Evolutionary conservation across 192 early-diverging fungal genomes (phyloP).

Genomic region (Coemansia sp.): DNA sequence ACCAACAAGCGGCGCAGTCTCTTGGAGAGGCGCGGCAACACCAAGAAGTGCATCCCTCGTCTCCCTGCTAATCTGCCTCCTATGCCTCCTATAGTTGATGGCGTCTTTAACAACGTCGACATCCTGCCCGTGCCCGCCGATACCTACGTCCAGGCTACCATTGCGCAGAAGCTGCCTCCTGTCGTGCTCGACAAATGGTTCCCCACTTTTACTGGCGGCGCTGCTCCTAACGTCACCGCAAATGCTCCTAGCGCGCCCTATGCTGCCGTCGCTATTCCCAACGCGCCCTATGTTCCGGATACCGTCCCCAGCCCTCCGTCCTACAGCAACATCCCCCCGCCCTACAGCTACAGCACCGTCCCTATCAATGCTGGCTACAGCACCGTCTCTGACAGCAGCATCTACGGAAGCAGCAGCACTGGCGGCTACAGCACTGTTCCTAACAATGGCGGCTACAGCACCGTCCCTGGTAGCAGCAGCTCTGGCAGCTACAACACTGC

Average conservation of each 20-base stretch:
- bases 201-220: conserved; percentile 18
- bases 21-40: conserved; percentile 30
- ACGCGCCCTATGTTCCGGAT: neutral
- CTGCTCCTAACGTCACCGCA: neutral
- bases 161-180: conserved; percentile 18
- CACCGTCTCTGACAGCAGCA: neutral
- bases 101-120: conserved; percentile 40
- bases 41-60: conserved; percentile 42
- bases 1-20: conserved; percentile 10
- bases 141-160: conserved; percentile 24
- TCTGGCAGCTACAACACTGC: neutral
- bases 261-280: neutral
- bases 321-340: conserved; percentile 11
- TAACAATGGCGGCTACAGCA: neutral
- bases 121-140: conserved; percentile 17
- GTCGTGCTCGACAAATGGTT: conserved; percentile 50
- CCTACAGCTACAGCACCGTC: conserved; percentile 21
- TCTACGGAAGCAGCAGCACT: neutral
- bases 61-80: neutral
- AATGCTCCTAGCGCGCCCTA: neutral
- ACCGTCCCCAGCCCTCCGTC: neutral
- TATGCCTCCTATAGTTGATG: conserved; percentile 32
- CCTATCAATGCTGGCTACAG: neutral
- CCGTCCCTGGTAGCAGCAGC: neutral
- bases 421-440: neutral